Conservation (phyloP, 345 rosid genomes). For the Eucalyptus polybractea region DNA sequence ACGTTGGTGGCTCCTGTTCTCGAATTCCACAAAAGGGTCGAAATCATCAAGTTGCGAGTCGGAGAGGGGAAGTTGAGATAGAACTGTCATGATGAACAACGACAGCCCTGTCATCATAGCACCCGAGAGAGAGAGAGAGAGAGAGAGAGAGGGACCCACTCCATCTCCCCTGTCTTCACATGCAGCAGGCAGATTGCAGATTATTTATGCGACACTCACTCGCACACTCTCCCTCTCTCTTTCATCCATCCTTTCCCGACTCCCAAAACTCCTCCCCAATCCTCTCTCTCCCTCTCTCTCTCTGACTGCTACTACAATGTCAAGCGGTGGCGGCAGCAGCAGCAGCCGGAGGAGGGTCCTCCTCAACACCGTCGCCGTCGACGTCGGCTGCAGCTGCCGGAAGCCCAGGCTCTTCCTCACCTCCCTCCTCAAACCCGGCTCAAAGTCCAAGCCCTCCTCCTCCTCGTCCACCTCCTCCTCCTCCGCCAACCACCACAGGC, state of each 20-base stretch:
- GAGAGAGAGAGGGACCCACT: neutral
- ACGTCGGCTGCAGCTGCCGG: slow-evolving; percentile 66
- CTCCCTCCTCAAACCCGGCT: slow-evolving; percentile 29
- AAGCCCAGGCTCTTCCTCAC: slow-evolving; percentile 26
- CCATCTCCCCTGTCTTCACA: neutral
- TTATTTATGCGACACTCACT: neutral
- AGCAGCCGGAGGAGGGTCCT: slow-evolving; percentile 30
- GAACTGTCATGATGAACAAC: neutral
- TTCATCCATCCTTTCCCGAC: neutral
- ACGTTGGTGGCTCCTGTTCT: neutral
- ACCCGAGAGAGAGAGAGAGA: neutral
- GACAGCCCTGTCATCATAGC: neutral
- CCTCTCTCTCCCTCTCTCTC: neutral
- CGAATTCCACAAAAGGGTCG: neutral
- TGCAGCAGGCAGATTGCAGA: neutral
- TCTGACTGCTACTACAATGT: slow-evolving; percentile 9
- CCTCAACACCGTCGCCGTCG: slow-evolving; percentile 45
- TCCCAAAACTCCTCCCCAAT: neutral
- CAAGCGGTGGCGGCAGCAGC: slow-evolving; percentile 7
- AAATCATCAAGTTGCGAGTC: neutral
- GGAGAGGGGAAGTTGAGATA: neutral
- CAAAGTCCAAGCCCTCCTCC: slow-evolving; percentile 11
- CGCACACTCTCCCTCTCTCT: neutral
- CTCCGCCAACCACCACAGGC: neutral
- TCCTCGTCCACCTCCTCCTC: neutral